Conservation (phyloP, 129 eudicot genomes). For the Arctium minus region DNA sequence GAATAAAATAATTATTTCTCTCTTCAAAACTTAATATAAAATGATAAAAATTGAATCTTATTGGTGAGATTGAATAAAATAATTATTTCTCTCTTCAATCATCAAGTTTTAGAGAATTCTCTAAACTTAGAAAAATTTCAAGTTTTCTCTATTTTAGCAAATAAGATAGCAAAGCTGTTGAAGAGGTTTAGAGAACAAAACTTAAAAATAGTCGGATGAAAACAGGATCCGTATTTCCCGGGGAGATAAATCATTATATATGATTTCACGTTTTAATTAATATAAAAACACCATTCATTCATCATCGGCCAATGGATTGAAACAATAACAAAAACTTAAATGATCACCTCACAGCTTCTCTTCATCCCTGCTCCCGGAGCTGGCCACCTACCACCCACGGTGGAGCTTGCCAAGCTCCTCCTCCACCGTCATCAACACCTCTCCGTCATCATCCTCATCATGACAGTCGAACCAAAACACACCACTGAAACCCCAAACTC, state of each 20-base stretch:
- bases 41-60: too few relatives aligned
- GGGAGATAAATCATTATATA: background rate
- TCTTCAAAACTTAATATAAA: too few relatives aligned
- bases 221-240: background rate
- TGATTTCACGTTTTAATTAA: background rate
- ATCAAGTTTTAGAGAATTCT: too few relatives aligned
- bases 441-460: slow-evolving; percentile 27
- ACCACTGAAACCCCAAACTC: background rate
- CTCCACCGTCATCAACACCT: slow-evolving; percentile 16
- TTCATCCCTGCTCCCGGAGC: slow-evolving; percentile 31
- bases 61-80: too few relatives aligned
- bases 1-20: too few relatives aligned
- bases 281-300: background rate
- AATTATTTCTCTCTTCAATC: too few relatives aligned
- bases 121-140: too few relatives aligned
- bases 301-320: background rate
- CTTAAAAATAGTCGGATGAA: too few relatives aligned
- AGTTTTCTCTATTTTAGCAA: too few relatives aligned
- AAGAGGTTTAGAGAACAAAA: too few relatives aligned
- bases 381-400: slow-evolving; percentile 32
- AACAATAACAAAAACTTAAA: background rate
- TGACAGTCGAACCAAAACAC: background rate
- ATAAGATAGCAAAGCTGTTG: too few relatives aligned
- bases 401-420: slow-evolving; percentile 30
- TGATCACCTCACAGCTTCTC: slow-evolving; percentile 12